Base-by-base conservation (phyloP, 164 flowering plant species). In the Magnolia officinalis region DNA sequence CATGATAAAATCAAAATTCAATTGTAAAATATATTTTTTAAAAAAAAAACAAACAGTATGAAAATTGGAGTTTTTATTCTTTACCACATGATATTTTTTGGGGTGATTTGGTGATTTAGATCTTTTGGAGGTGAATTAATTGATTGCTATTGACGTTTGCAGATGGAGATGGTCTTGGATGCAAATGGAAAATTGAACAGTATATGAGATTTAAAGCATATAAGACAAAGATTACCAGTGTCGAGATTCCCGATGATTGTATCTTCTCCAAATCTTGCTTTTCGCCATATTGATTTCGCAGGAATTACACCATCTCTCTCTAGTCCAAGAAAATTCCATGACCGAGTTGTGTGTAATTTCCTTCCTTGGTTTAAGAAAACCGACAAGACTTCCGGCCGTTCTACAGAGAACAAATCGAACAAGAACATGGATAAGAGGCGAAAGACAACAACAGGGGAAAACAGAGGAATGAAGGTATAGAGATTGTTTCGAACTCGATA, bases 201-300 rank as follows among this genome's bases (percentile, higher is more conserved):
- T 23, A 50, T 65, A 66, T 5, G 2, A 63, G 13, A 21, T 19
- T 45, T 61, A 26, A 50, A 67, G 70, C 0, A 50, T 50, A 50
- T 19, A 16, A n/a, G 21, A 18, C 18, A 13, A 45, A 65, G 51
- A 70, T 76, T 66, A 91, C 97, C 97, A 0, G 91, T 86, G 71
- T 92, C 97, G 49, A 92, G 84, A 79, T 90, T 91, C 73, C 79
- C 97, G 23, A 91, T 89, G 55, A 92, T 91, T 10, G 83, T 74
- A 76, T 91, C 90, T 86, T 87, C 87, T 13, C 97, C 97, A 64
- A 82, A 92, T 71, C 85, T 87, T 0, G 90, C 93, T 77, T 87
- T 84, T 24, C 72, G 78, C 95, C 93, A 91, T 5, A 89, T 29
- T 0, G 97, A 91, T 6, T n/a, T 5, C 0, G 75, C 1, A 4